These are phyloP conservation scores for Entomortierella parvispora DNA, from an alignment of 192 early-diverging fungal species.

Conservation along the genomic window DNA sequence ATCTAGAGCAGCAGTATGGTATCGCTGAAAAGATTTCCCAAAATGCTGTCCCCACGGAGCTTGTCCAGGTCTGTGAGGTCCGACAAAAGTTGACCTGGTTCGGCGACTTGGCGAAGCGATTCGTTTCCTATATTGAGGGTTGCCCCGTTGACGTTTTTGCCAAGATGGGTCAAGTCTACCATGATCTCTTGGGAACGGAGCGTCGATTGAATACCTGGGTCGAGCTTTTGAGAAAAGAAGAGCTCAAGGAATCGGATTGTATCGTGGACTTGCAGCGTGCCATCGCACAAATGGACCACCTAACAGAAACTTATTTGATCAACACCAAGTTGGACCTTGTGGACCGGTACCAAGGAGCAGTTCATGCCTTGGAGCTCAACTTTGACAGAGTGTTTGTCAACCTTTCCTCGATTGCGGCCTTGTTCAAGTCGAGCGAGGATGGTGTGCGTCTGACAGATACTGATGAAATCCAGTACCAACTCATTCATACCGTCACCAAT, in stretches of 20 bases:
- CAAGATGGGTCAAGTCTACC: slow-evolving; percentile 75
- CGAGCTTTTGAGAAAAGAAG: slow-evolving; percentile 81
- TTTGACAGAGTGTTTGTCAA: slow-evolving; percentile 73
- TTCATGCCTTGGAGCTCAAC: slow-evolving; percentile 68
- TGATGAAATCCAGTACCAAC: slow-evolving; percentile 60
- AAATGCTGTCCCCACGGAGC: slow-evolving; percentile 58
- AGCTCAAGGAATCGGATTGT: slow-evolving; percentile 73
- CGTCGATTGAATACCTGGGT: slow-evolving; percentile 79
- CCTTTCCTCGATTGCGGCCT: slow-evolving; percentile 28
- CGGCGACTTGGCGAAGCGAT: slow-evolving; percentile 72
- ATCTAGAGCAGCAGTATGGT: slow-evolving; percentile 70
- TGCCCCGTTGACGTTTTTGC: slow-evolving; percentile 79
- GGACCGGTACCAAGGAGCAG: slow-evolving; percentile 62
- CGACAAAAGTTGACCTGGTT: slow-evolving; percentile 72
- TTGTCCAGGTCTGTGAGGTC: slow-evolving; percentile 68
- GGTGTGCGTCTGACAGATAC: slow-evolving; percentile 54
- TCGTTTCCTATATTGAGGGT: slow-evolving; percentile 72
- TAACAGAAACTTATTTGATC: slow-evolving; percentile 71
- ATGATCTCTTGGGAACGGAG: slow-evolving; percentile 84
- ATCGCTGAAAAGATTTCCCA: slow-evolving; percentile 68
- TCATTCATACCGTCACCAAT: slow-evolving; percentile 37
- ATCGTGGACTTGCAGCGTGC: slow-evolving; percentile 76
- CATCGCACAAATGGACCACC: slow-evolving; percentile 70
- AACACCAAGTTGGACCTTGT: slow-evolving; percentile 56
- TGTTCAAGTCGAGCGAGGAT: slow-evolving; percentile 51